Evolutionary conservation across 805 yeast species (phyloP), one percentile per base, ranked within the genome.

Genomic region (Metschnikowia orientalis): DNA sequence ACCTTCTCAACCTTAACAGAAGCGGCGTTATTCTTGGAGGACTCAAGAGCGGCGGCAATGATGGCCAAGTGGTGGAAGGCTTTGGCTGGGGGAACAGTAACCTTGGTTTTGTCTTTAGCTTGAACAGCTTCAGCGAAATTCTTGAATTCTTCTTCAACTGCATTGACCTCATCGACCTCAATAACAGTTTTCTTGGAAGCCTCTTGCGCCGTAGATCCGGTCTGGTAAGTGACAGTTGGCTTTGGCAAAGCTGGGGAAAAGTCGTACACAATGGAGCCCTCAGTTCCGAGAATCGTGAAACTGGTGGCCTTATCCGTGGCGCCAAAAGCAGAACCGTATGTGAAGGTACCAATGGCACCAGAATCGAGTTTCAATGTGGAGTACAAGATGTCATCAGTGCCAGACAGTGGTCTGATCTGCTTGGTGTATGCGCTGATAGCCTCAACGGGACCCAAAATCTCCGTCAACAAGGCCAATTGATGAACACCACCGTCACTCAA

Each of bases 401-500:
- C 97, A 38, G 90, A 78, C 48, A 72, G 74, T 50, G 78, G 66
- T 53, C 88, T 75, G 30, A 85, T 71, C 61, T 88, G 96, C 40
- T 67, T 76, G 9, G 96, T 81, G 45, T 73, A 72, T 7, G 88
- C 96, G 34, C 85, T 73, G 23, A 89, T 77, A 5, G 79, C 58
- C 30, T 72, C 76, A 10, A 87, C 80, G 15, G 69, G 67, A 33
- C 97, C 97, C 34, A 90, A 67, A 12, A 87, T 77, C 39, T 77
- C 86, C 6, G 95, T 87, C 44, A 89, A 71, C 23, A 87, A 63
- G 3, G 95, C 95, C 56, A 89, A 65, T 59, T 89, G 97, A 61
- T 90, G 97, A 15, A 90, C 97, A 55, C 97, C 97, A 51, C 96
- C 97, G 52, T 90, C 97, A 38, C 90, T 80, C 49, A 90, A 67